Percentiles rank a stretch among this genome's conserved stretches.
phyloP scores from a whole-genome alignment of 208 protist genomes.

The Wallacemonas collosoma region DNA sequence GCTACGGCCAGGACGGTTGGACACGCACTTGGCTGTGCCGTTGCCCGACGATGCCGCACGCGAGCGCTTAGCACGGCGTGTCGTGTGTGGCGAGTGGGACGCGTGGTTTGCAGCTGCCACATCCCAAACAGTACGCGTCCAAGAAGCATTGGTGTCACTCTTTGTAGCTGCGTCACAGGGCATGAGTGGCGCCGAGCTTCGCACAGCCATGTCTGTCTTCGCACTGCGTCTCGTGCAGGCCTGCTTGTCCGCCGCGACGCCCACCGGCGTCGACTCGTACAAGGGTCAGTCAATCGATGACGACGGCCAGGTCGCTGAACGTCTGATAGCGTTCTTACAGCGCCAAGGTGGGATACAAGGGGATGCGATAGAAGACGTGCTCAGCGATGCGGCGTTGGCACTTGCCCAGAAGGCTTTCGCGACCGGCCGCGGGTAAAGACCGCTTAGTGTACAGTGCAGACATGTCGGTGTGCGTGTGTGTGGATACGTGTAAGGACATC shows the following conservation, averaged over 20 bases:
- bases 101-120: slow-evolving; percentile 36
- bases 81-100: slow-evolving; percentile 70
- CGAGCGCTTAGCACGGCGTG: slow-evolving; percentile 35
- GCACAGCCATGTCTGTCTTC: slow-evolving; percentile 40
- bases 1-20: slow-evolving; percentile 77
- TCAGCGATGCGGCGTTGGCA: slow-evolving; percentile 1
- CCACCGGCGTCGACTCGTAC: not conserved
- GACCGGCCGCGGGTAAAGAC: not conserved
- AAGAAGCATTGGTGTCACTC: slow-evolving; percentile 21
- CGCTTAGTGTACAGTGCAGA: not conserved
- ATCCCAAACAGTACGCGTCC: not conserved
- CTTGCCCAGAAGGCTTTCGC: not conserved
- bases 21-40: slow-evolving; percentile 73
- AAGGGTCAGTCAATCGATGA: not conserved
- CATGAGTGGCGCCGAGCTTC: slow-evolving; percentile 45
- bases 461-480: no score
- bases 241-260: not conserved
- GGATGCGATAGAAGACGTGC: not conserved
- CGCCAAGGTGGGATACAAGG: not conserved
- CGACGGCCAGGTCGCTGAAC: not conserved
- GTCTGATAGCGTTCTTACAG: not conserved
- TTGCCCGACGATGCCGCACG: slow-evolving; percentile 58
- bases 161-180: slow-evolving; percentile 33
- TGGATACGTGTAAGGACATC: no score
- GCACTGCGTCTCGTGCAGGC: slow-evolving; percentile 38